Evolutionary conservation across 1,284 basidiomycete species (phyloP).

Genomic region (Ceratobasidium sp.): DNA sequence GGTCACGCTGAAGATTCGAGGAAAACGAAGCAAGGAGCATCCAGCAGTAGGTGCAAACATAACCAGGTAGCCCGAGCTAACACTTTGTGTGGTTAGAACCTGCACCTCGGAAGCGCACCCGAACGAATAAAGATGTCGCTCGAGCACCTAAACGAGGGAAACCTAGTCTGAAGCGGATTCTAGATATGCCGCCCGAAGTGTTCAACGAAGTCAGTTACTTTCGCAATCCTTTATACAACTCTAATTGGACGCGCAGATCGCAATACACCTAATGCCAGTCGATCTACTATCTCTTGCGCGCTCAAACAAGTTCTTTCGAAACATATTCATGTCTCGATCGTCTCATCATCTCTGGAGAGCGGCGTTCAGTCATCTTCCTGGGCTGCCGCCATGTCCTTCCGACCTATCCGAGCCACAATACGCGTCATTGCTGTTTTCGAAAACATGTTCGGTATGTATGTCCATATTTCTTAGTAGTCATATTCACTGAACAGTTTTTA

Average conservation of each 20-base stretch:
- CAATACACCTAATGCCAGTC: conserved; percentile 50
- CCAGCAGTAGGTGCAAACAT: too few relatives aligned
- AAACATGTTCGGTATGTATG: conserved; percentile 18
- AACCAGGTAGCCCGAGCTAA: too few relatives aligned
- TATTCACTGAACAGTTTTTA: background rate
- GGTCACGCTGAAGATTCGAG: too few relatives aligned
- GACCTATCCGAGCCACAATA: conserved; percentile 34
- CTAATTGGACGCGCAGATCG: conserved; percentile 50
- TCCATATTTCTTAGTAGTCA: background rate
- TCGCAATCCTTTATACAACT: background rate
- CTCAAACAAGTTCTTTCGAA: conserved; percentile 50
- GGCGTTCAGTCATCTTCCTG: conserved; percentile 14
- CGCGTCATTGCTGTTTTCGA: conserved; percentile 51
- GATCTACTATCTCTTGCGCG: conserved; percentile 50
- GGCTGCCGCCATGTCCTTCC: too few relatives aligned
- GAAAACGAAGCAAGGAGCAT: too few relatives aligned
- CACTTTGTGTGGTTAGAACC: background rate
- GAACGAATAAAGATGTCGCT: background rate
- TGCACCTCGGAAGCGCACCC: background rate
- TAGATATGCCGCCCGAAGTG: background rate
- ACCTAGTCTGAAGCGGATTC: background rate
- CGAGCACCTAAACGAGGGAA: background rate
- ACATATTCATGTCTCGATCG: conserved; percentile 47
- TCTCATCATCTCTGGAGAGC: conserved; percentile 48
- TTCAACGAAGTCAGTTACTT: conserved; percentile 1